Base-by-base conservation (phyloP, 2,329 filamentous ascomycete species). In the Fusarium xylarioides region DNA sequence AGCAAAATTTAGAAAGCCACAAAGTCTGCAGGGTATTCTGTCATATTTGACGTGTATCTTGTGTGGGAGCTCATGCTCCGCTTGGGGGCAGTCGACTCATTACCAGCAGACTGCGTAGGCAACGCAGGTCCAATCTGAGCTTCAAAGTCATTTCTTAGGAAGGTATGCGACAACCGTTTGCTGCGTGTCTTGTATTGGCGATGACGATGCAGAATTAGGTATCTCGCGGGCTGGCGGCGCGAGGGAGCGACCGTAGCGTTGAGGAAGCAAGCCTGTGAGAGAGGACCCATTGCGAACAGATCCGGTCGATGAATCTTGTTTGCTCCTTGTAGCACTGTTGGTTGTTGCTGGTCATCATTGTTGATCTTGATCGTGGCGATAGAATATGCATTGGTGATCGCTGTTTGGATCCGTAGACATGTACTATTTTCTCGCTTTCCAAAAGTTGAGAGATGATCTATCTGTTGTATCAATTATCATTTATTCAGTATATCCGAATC, bases 21-120 rank as follows among this genome's bases (percentile, higher is more conserved):
- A 54, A 60, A 40, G 34, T 59, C 23, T 28, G 37, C 47, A 21
- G 46, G 32, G 32, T 44, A 63, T 44, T 26, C 58, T 40, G 52
- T 62, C 61, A 68, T 71, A 75, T 72, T 66, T 74, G 67, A 78
- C 66, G 72, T 58, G 74, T 75, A 74, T 54, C 49, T 42, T 68
- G 46, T 35, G 43, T 49, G 71, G 52, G 69, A 68, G 55, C 52
- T 66, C 54, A 65, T 69, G 62, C 76, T 76, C 74, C 74, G 67
- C 74, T 66, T 32, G 23, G 50, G 40, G 59, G 66, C 73, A 74
- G 73, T 63, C 61, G 63, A 63, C 68, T 75, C 71, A 70, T 61
- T 49, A 57, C 63, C 73, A 68, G 63, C 62, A 64, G 74, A 72
- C 73, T 65, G 62, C 37, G 66, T 49, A 52, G 40, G 14, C 71